Base-by-base conservation (phyloP, 164 flowering plant species). In the Platanus orientalis region DNA sequence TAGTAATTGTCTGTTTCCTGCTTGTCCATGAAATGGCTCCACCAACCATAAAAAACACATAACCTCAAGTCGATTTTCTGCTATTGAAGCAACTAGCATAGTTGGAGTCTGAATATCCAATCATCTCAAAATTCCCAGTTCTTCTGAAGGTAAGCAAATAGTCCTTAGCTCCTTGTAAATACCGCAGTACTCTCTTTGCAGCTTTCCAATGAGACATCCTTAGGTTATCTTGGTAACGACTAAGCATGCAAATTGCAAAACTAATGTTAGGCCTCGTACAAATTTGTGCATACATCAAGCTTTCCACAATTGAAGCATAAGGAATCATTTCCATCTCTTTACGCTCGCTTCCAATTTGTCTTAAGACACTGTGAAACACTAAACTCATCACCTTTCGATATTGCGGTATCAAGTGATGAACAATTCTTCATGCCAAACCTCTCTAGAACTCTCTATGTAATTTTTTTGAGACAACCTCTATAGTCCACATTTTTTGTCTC, bases 111-210 rank as follows among this genome's bases (percentile, higher is more conserved):
- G 54, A 7, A 30, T 14, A 67, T 26, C 14, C 9, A 32, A 32
- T 32, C 39, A 32, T 9, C 53, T 58, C 0, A 54, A 30, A n/a
- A 52, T 53, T 14, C 24, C 28, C 34, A 1, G 53, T 25, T 45
- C 28, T n/a, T 32, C 17, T 60, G 32, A 40, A 60, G 2, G 40
- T 61, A 23, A 60, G 71, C 63, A 60, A 60, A 17, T 51, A 45
- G 16, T 60, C 44, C 13, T 67, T 67, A 2, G 49, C 50, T 7
- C 36, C 51, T 27, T 66, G 57, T 11, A 59, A 30, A 20, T 66
- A 66, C 19, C 57, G 9, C 23, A 59, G 3, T 1, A 51, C 36
- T n/a, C 25, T 66, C 27, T 58, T 66, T 23, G 49, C 59, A 32
- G 25, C 58, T 40, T 50, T 47, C 68, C 27, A 56, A 40, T 57